Evolutionary conservation across 139 green algal species (phyloP), one percentile per base, ranked within the genome.

Genomic region (Mychonastes homosphaera): DNA sequence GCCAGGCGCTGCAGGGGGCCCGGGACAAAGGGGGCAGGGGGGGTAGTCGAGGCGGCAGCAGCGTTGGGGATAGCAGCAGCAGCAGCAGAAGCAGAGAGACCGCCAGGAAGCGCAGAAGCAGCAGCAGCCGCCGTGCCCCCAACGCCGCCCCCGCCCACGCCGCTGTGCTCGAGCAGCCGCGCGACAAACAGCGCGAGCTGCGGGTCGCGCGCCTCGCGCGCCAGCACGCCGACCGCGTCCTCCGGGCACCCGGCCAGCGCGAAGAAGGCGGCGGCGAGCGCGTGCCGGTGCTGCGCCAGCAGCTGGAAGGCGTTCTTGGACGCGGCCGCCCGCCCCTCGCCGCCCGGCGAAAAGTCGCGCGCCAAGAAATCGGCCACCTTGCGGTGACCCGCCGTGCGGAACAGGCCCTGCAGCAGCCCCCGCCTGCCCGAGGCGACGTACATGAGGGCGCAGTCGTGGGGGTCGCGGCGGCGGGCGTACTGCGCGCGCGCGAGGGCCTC

Each of bases 221-320:
- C 75, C 36, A 81, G 76, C 53, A 92, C 82, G 2, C 62, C 71
- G 8, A 85, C 78, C 0, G 82, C 79, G 19, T 89, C 83, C 35
- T 58, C 56, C 8, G 58, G 30, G 33, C 51, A 57, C 63, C 27
- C 58, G 58, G 73, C 80, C 3, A 96, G 73, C 12, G 96, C 46
- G 64, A 96, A 96, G 71, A 96, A 94, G 8, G 77, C 75, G 2
- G 86, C 83, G 6, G 86, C 88, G 19, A 46, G 45, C 47, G 76
- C 51, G 58, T 76, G 76, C 34, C 84, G 68, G 79, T 95, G 88
- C 70, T 95, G 79, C 0, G 79, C 80, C 51, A 95, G 68, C 49
- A 96, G 74, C 35, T 86, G 79, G 64, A 85, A 96, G 0, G 88
- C 88, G 59, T 96, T 96, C 77, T 95, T 95, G 43, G 65, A 67